These are phyloP conservation scores for maize (Zea mays) DNA, from an alignment of 176 grass and related monocot genomes.

Conservation along the genomic window Zm-B73-REFERENCE-NAM-5.0 NC_050100.1:3485001-3485500, in stretches of 20 bases:
- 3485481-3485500: too few relatives aligned
- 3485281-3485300: not conserved
- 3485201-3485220: not conserved
- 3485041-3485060: conserved; percentile 89
- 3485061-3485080: conserved; percentile 94
- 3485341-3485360: not conserved
- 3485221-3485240: not conserved
- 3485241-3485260: not conserved
- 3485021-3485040: conserved; percentile 78
- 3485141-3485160: not conserved
- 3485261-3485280: not conserved
- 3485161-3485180: conserved; percentile 6
- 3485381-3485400: not conserved
- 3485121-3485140: not conserved
- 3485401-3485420: not conserved
- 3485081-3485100: conserved; percentile 55
- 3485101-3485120: not conserved
- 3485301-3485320: not conserved
- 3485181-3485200: not conserved
- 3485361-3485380: not conserved
- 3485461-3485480: too few relatives aligned
- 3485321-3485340: not conserved
- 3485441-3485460: too few relatives aligned
- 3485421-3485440: too few relatives aligned
- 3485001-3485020: conserved; percentile 78